Evolutionary conservation across 2,329 filamentous ascomycete species (phyloP).

Genomic region (Leptographium flavum): DNA sequence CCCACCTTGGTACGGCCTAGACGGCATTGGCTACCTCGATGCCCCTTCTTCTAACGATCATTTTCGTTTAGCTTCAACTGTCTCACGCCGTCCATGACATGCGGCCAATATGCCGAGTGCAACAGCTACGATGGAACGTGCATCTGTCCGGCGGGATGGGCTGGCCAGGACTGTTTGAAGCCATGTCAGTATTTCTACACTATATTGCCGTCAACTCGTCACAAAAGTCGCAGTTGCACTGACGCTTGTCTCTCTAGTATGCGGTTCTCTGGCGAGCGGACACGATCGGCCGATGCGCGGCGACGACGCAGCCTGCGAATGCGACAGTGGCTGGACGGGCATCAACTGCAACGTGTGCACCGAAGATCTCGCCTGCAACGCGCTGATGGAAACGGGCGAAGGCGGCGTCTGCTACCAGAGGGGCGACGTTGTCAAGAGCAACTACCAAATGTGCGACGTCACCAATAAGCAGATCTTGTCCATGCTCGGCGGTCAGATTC

Average conservation of each 20-base stretch:
- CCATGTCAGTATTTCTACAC: slow-evolving; percentile 39
- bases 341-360: slow-evolving; percentile 98
- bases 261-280: slow-evolving; percentile 74
- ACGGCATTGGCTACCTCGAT: neutral
- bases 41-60: neutral
- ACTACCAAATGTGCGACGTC: slow-evolving; percentile 96
- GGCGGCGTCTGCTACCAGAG: slow-evolving; percentile 86
- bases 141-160: slow-evolving; percentile 80
- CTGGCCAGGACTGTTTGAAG: slow-evolving; percentile 81
- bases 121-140: slow-evolving; percentile 88
- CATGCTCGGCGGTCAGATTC: slow-evolving; percentile 69
- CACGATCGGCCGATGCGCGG: slow-evolving; percentile 63
- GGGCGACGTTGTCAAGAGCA: slow-evolving; percentile 80
- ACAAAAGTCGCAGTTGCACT: neutral
- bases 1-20: slow-evolving; percentile 51
- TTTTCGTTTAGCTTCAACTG: slow-evolving; percentile 71
- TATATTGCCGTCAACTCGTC: neutral
- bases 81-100: slow-evolving; percentile 80
- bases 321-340: slow-evolving; percentile 85
- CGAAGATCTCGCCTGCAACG: slow-evolving; percentile 68
- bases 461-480: slow-evolving; percentile 90
- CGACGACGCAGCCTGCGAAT: slow-evolving; percentile 50
- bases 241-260: slow-evolving; percentile 35
- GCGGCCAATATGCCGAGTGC: slow-evolving; percentile 80
- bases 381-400: slow-evolving; percentile 68